Conservation (phyloP, 495 filamentous ascomycete genomes). For the Patellaria atrata region DNA sequence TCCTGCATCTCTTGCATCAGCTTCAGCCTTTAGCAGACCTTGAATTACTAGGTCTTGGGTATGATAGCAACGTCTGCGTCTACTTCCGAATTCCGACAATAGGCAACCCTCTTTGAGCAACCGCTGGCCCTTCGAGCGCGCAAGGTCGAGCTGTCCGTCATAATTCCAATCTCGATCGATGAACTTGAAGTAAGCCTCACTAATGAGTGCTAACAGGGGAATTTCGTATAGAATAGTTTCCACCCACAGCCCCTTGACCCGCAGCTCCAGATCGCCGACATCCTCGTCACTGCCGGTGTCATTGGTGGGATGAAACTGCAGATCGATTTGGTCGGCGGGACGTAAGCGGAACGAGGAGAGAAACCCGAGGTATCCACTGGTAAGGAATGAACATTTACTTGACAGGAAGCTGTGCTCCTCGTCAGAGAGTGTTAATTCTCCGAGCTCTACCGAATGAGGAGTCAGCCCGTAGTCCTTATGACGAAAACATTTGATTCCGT, state of each 20-base stretch:
- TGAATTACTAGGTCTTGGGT: conserved; percentile 87
- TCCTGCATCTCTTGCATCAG: conserved; percentile 39
- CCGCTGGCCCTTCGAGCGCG: conserved; percentile 57
- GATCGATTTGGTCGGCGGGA: conserved; percentile 62
- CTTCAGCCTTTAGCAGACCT: conserved; percentile 59
- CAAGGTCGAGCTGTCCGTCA: conserved; percentile 68
- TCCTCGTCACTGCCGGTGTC: conserved; percentile 55
- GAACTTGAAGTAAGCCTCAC: conserved; percentile 95
- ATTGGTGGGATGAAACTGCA: conserved; percentile 49
- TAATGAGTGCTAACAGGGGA: conserved; percentile 77
- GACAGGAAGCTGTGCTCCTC: conserved; percentile 72
- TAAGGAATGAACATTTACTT: conserved; percentile 68
- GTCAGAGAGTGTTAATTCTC: conserved; percentile 54
- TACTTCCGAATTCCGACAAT: conserved; percentile 86
- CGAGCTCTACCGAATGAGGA: conserved; percentile 42
- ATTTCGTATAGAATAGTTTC: conserved; percentile 98
- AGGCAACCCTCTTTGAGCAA: conserved; percentile 71
- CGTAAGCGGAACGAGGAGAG: conserved; percentile 66
- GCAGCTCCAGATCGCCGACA: conserved; percentile 57
- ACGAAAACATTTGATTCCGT: conserved; percentile 17
- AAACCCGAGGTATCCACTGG: conserved; percentile 59
- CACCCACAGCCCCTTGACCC: conserved; percentile 70
- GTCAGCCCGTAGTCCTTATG: conserved; percentile 4
- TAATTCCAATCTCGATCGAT: conserved; percentile 82
- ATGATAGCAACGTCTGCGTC: conserved; percentile 79